A percentile compares a stretch with the other conserved stretches of the same genome.
These are phyloP conservation scores for Uronychia binucleata DNA, from an alignment of 73 alveolate genomes.

Conservation along the genomic window DNA sequence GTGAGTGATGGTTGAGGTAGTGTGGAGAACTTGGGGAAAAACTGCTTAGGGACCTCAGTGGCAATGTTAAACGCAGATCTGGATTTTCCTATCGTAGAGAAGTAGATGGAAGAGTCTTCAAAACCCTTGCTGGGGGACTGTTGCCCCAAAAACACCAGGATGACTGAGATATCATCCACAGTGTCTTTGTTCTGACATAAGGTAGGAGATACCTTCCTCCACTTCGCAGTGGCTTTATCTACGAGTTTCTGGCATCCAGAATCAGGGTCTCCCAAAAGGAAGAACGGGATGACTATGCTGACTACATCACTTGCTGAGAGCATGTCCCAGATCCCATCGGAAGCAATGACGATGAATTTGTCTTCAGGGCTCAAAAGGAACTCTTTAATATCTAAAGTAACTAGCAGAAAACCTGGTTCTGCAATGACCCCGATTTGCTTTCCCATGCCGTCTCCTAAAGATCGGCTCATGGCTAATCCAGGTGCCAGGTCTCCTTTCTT, in stretches of 20 bases:
- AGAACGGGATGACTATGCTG: not conserved
- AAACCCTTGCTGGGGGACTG: not conserved
- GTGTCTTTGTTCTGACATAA: not conserved
- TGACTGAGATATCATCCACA: not conserved
- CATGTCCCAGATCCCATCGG: constrained; percentile 5
- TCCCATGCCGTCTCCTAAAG: constrained; percentile 6
- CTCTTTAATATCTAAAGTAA: not conserved
- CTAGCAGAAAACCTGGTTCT: not conserved
- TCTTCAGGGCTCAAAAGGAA: not conserved
- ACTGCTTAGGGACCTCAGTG: not conserved
- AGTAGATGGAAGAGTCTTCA: not conserved
- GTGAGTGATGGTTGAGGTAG: too few relatives aligned
- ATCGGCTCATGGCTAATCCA: constrained; percentile 3
- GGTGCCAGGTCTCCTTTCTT: not conserved
- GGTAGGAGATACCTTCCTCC: not conserved
- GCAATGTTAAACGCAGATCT: not conserved
- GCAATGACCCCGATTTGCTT: constrained; percentile 1
- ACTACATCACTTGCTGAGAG: not conserved
- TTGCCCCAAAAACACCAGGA: not conserved
- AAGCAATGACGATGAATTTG: not conserved
- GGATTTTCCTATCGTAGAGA: not conserved
- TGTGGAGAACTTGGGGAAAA: too few relatives aligned
- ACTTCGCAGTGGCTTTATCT: not conserved
- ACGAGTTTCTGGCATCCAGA: not conserved
- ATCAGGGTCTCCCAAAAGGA: not conserved